A percentile compares a stretch with the other conserved stretches of the same genome.
Conservation (phyloP, 805 yeast genomes). For the Nakazawaea populi region DNA sequence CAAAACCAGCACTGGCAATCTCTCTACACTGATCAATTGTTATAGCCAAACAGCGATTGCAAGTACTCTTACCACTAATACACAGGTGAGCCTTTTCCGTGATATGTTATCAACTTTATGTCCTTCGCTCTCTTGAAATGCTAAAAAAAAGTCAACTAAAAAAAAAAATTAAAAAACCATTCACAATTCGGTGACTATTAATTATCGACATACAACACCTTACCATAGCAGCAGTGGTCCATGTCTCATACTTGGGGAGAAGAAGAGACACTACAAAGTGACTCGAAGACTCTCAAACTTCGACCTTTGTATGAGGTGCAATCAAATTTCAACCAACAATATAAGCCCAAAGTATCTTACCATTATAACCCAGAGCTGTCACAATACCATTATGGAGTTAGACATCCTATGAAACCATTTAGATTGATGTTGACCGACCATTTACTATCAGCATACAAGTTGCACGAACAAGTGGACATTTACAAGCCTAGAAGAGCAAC, state of each 20-base stretch:
- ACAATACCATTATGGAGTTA: conserved; percentile 83
- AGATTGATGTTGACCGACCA: conserved; percentile 92
- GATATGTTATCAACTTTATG: too few species aligned
- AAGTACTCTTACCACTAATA: too few species aligned
- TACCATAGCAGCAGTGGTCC: neutral
- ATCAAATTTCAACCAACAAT: conserved; percentile 29
- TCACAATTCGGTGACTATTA: too few species aligned
- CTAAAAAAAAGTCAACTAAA: too few species aligned
- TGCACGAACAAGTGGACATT: conserved; percentile 86
- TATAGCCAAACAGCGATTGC: too few species aligned
- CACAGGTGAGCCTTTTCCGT: too few species aligned
- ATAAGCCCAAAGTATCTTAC: conserved; percentile 67
- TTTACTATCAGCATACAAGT: conserved; percentile 74
- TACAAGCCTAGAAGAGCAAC: conserved; percentile 83
- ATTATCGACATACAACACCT: too few species aligned
- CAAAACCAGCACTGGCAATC: too few species aligned
- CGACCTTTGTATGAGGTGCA: conserved; percentile 43
- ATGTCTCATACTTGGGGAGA: conserved; percentile 19
- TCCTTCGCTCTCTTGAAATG: too few species aligned
- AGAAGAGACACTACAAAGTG: conserved; percentile 16
- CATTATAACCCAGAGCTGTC: conserved; percentile 81
- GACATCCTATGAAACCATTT: conserved; percentile 99
- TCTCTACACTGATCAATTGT: too few species aligned
- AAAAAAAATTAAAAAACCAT: too few species aligned
- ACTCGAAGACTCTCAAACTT: conserved; percentile 14